These are phyloP conservation scores for Acer negundo DNA, from an alignment of 345 rosid species.

Conservation along the genomic window DNA sequence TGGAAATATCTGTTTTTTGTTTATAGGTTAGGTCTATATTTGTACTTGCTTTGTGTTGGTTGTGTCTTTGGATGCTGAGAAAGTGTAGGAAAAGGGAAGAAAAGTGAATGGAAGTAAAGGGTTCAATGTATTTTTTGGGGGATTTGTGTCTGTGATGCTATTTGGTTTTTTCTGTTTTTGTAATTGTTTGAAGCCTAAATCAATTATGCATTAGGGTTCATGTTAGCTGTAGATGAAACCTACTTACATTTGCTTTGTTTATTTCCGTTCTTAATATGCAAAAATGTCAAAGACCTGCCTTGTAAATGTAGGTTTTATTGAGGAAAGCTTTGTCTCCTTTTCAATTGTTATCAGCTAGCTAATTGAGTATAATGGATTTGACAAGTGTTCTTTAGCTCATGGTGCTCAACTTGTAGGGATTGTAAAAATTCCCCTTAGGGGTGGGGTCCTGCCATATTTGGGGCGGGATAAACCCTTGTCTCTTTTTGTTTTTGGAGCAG, in stretches of 20 bases:
- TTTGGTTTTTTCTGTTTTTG: not conserved
- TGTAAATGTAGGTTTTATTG: not conserved
- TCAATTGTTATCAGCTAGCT: not conserved
- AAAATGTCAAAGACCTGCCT: not conserved
- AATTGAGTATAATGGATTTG: not conserved
- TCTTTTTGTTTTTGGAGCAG: not conserved
- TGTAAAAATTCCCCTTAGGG: not conserved
- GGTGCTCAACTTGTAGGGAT: not conserved
- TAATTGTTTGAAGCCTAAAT: not conserved
- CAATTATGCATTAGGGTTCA: not conserved
- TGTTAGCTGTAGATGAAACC: not conserved
- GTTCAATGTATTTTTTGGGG: not conserved
- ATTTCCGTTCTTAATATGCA: not conserved
- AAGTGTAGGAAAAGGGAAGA: conserved; percentile 1
- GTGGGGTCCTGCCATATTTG: not conserved
- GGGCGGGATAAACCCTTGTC: not conserved
- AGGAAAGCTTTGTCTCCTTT: not conserved
- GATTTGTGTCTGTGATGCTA: too few species aligned
- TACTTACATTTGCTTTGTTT: not conserved
- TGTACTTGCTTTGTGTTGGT: not conserved
- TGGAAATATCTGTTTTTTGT: not conserved
- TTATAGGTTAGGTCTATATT: not conserved
- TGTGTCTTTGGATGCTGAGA: conserved; percentile 5
- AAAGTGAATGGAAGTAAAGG: conserved; percentile 1
- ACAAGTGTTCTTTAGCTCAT: not conserved